Evolutionary conservation across 2,329 filamentous ascomycete genomes (phyloP), one percentile per base, ranked within the genome.

Genomic region (Cercospora sp.): DNA sequence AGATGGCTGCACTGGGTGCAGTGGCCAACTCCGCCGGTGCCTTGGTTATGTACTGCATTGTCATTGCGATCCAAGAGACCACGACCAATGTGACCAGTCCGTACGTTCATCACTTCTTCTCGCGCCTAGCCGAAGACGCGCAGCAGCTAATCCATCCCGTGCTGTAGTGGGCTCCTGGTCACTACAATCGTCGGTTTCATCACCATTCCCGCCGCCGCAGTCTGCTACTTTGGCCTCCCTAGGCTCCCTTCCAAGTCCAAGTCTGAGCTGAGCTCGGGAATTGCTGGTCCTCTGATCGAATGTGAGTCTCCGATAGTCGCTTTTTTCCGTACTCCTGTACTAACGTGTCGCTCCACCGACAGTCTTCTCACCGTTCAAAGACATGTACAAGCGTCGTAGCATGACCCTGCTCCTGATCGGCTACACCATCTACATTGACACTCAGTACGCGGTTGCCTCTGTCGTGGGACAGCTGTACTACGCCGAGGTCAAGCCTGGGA

Each of bases 361-460:
- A 68, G 66, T 65, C 30, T 26, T 68, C 30, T 31, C 26, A 42
- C 66, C 66, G 16, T 68, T 65, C 45, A 33, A 23, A 51, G 66
- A 65, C 31, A 40, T 68, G 28, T 26, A 36, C 20, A 57, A 62
- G 26, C 62, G 66, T n/a, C 64, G 62, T 18, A 68, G 66, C 45
- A 68, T 68, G 62, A 48, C 66, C 23, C 20, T 40, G 13, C 63
- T 68, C 20, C 45, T 68, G 20, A 58, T 65, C 62, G 59, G 53
- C 12, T 68, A 61, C 58, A 68, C 66, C 20, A 65, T 65, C 30
- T 65, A 65, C 66, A 68, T 57, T 7, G 66, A 68, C 42, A 40
- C 62, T 26, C 59, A 53, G 13, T 68, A 65, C 57, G 66, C 66
- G 7, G 58, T 68, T 9, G 45, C 61, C 28, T 68, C 66, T 20